Percentiles rank a stretch among this genome's conserved stretches.
Conservation (phyloP, 306 rosid genomes). For the Begonia peltatifolia region DNA sequence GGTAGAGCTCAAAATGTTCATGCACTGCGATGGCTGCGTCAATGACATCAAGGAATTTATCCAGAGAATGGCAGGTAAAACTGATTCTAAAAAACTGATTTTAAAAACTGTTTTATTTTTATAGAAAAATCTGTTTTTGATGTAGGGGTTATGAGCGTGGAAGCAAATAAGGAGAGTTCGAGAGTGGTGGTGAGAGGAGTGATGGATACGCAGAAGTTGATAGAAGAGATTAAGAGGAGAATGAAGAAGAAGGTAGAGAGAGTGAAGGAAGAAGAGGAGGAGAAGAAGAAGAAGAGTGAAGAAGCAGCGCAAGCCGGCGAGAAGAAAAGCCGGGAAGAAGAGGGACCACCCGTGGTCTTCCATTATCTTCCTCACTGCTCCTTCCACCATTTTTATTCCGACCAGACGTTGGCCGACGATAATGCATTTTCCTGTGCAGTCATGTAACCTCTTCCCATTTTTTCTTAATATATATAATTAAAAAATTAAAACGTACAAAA, state of each 20-base stretch:
- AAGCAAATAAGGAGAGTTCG: constrained; percentile 34
- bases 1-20: constrained; percentile 40
- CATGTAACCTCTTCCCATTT: constrained; percentile 26
- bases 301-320: not conserved
- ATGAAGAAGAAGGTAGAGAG: constrained; percentile 46
- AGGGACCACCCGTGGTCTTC: not conserved
- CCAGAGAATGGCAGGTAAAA: constrained; percentile 39
- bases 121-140: not conserved
- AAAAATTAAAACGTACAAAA: too few relatives aligned
- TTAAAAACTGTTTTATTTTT: not conserved
- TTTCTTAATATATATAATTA: too few relatives aligned
- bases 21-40: constrained; percentile 70
- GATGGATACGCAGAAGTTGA: constrained; percentile 28
- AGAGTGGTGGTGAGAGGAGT: constrained; percentile 43
- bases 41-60: constrained; percentile 34
- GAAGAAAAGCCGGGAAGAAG: not conserved
- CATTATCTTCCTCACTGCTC: constrained; percentile 52
- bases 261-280: constrained; percentile 15
- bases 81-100: not conserved
- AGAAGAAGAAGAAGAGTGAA: constrained; percentile 4
- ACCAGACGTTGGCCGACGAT: constrained; percentile 58
- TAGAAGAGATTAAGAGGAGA: constrained; percentile 27
- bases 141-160: constrained; percentile 43
- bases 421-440: constrained; percentile 54
- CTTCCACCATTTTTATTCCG: constrained; percentile 22